Evolutionary conservation across 768 basidiomycete genomes (phyloP).

Genomic region (Boletus eberwhitei): DNA sequence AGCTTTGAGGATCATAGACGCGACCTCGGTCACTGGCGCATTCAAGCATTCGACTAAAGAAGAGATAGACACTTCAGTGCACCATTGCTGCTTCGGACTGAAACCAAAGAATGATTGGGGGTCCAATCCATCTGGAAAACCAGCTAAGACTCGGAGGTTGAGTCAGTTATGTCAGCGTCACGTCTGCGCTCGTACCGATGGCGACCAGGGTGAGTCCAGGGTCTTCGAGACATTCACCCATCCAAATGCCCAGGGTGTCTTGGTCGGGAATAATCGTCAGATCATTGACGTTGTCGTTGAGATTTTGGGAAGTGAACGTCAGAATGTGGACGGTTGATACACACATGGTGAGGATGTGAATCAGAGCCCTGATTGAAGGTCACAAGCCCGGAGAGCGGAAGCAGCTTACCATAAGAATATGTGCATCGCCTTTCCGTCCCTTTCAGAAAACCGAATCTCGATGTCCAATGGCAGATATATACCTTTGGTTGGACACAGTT

Average conservation of each 20-base stretch:
- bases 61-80: background rate
- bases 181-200: background rate
- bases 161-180: background rate
- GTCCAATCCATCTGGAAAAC: background rate
- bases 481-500: too few species aligned
- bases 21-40: background rate
- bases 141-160: background rate
- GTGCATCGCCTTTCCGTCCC: background rate
- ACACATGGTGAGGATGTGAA: background rate
- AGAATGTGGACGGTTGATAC: background rate
- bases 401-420: background rate
- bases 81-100: background rate
- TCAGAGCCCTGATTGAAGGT: background rate
- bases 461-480: too few species aligned
- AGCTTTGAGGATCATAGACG: background rate
- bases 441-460: background rate
- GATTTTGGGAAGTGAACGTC: background rate
- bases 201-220: background rate
- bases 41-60: background rate
- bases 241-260: background rate
- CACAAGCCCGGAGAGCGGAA: background rate
- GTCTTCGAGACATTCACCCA: slow-evolving; percentile 1
- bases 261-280: background rate
- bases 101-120: background rate
- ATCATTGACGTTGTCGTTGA: background rate